phyloP scores from a whole-genome alignment of 2,329 filamentous ascomycete species.

The Hypoxylon sp. region DNA sequence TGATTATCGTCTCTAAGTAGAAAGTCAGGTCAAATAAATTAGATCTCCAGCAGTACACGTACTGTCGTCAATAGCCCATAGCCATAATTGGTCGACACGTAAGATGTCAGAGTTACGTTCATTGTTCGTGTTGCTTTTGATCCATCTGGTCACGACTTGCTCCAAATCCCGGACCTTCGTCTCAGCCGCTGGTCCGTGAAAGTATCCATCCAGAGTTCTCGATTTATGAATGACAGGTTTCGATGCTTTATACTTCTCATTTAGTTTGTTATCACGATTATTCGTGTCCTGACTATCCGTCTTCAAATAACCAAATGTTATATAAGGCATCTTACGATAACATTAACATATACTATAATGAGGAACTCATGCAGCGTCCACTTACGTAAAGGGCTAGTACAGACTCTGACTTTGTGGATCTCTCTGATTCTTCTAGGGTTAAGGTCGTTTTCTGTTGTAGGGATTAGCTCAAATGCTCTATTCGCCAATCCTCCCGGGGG shows the following conservation, averaged over 20 bases:
- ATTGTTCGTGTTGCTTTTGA: not conserved
- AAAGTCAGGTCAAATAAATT: not conserved
- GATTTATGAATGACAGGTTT: slow-evolving; percentile 3
- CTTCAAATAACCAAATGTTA: not conserved
- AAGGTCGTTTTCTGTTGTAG: not conserved
- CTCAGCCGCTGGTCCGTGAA: not conserved
- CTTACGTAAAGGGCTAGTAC: not conserved
- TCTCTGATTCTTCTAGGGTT: not conserved
- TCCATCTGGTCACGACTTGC: slow-evolving; percentile 8
- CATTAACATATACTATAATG: not conserved
- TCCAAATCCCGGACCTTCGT: slow-evolving; percentile 2
- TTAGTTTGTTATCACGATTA: not conserved
- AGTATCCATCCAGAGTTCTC: slow-evolving; percentile 9
- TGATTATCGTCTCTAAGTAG: slow-evolving; percentile 8
- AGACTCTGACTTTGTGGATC: not conserved
- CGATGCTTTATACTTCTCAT: not conserved
- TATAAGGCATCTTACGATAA: not conserved
- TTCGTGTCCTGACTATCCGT: not conserved
- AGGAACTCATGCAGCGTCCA: not conserved
- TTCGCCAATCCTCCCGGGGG: not conserved
- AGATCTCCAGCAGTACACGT: not conserved
- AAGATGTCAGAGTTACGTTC: slow-evolving; percentile 5
- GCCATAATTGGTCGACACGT: slow-evolving; percentile 10
- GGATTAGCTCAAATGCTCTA: not conserved
- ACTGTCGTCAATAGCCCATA: slow-evolving; percentile 15